Conservation (phyloP, 306 rosid genomes). For the Malus sylvestris region DNA sequence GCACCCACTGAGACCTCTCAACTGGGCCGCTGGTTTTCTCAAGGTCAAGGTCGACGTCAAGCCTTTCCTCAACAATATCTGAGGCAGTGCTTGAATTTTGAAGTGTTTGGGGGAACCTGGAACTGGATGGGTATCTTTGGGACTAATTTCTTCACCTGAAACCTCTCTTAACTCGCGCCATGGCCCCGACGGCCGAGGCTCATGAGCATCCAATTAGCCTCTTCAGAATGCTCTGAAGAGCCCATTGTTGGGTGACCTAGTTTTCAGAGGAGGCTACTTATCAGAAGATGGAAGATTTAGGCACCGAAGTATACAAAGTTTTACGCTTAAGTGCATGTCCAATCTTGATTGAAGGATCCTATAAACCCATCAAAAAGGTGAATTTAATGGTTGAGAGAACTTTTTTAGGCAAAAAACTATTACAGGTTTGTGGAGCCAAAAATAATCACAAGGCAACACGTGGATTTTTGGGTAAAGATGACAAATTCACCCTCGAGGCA, state of each 20-base stretch:
- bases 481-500: too few relatives aligned
- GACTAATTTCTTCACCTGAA: not conserved
- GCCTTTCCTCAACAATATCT: not conserved
- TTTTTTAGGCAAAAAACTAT: not conserved
- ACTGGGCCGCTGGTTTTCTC: slow-evolving; percentile 22
- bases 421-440: too few relatives aligned
- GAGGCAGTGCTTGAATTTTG: slow-evolving; percentile 25
- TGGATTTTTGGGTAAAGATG: too few relatives aligned
- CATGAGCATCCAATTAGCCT: too few relatives aligned
- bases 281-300: not conserved
- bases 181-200: too few relatives aligned
- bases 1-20: slow-evolving; percentile 43
- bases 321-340: not conserved
- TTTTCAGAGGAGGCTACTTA: not conserved
- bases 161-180: too few relatives aligned
- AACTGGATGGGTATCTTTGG: not conserved
- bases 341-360: not conserved
- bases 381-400: slow-evolving; percentile 1
- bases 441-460: too few relatives aligned
- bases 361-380: not conserved
- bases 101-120: slow-evolving; percentile 45
- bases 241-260: too few relatives aligned
- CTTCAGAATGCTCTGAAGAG: too few relatives aligned
- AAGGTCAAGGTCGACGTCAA: not conserved
- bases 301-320: not conserved